Evolutionary conservation across 2,329 filamentous ascomycete genomes (phyloP), one percentile per base, ranked within the genome.

Genomic region (Neurospora sp.): DNA sequence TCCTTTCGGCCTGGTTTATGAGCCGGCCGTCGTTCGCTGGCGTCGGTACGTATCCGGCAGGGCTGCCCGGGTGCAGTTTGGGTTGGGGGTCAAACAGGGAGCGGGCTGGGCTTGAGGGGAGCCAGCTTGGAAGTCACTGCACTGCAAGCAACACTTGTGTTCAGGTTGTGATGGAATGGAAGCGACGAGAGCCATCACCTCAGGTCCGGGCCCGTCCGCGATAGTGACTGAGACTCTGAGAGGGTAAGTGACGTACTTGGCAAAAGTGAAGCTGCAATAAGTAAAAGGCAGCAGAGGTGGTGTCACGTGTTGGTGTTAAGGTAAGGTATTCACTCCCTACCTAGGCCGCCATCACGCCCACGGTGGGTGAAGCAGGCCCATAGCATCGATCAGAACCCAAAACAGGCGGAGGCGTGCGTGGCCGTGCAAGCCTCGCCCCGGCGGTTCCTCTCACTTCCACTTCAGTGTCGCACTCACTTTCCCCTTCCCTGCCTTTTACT

Each of bases 401-500:
- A 70, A 62, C 52, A 62, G 52, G 52, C 52, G 52, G 69, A 73
- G 66, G 71, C 67, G 28, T 33, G 28, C 28, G 74, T 70, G 72
- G 72, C 72, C 70, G 69, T 72, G 70, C 72, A 70, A 65, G 43
- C 68, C 70, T 70, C 69, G 66, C 66, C 70, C 69, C 68, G 23
- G 52, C 52, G 52, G 52, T 57, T 57, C 52, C 52, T 57, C 52
- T 57, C 52, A 28, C 52, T 57, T 57, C 52, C 52, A 57, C 52
- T 23, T 33, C 52, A 62, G 52, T 62, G 52, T 36, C 52, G 52
- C 52, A 62, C 52, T 62, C 52, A 62, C 52, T 72, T 74, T 72
- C 68, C 70, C 73, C 73, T 73, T 73, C 73, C 71, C 68, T 71
- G 73, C 74, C 74, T 75, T 62, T 75, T 62, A 62, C 3, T 75